phyloP scores from a whole-genome alignment of 306 rosid genomes.

The Prosopis cineraria region DNA sequence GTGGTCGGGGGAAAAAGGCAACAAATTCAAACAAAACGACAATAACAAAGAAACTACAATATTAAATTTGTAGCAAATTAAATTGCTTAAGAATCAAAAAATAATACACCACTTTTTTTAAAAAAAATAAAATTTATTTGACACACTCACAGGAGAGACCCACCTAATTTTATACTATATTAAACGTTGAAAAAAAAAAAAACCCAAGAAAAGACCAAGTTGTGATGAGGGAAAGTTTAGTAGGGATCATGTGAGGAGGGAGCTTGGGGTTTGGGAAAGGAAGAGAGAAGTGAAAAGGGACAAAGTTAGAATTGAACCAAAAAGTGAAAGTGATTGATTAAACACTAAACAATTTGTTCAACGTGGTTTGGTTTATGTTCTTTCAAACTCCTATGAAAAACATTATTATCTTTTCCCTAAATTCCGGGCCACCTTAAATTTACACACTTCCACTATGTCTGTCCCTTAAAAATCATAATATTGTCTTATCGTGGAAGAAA shows the following conservation, averaged over 20 bases:
- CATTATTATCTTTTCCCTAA: slow-evolving; percentile 75
- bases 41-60: too few relatives aligned
- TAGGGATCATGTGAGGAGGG: not conserved
- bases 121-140: too few relatives aligned
- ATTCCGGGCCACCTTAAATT: slow-evolving; percentile 77
- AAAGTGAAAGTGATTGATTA: slow-evolving; percentile 24
- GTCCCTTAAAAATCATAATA: too few relatives aligned
- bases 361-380: slow-evolving; percentile 36
- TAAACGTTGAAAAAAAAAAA: too few relatives aligned
- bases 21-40: too few relatives aligned
- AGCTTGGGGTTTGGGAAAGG: slow-evolving; percentile 39
- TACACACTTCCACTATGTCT: slow-evolving; percentile 47
- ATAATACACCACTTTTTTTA: too few relatives aligned
- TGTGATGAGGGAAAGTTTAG: not conserved
- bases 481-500: not conserved
- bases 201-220: not conserved
- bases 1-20: too few relatives aligned
- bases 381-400: slow-evolving; percentile 44
- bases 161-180: not conserved
- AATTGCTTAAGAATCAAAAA: not conserved
- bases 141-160: not conserved
- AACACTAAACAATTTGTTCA: slow-evolving; percentile 13
- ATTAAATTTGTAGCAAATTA: not conserved
- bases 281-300: slow-evolving; percentile 34
- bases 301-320: slow-evolving; percentile 43